Percentiles rank a stretch among this genome's conserved stretches.
Conservation (phyloP, 331 rosid genomes). For the Malus hybrid region DNA sequence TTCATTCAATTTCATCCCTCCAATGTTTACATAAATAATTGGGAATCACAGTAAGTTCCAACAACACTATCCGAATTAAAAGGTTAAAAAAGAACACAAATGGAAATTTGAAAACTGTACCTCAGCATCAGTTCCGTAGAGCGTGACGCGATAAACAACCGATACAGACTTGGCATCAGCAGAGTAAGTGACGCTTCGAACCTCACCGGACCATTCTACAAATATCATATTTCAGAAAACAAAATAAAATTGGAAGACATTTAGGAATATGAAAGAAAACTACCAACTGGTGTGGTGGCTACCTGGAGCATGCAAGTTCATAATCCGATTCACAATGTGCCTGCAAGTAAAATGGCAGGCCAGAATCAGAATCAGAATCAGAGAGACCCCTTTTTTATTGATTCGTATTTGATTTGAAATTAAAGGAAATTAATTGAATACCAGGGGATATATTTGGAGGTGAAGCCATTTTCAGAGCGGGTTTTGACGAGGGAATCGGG, state of each 20-base stretch:
- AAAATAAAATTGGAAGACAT: neutral
- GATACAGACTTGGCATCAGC: slow-evolving; percentile 64
- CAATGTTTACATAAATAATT: too few relatives aligned
- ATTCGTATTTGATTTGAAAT: neutral
- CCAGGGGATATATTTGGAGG: slow-evolving; percentile 72
- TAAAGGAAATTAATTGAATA: neutral
- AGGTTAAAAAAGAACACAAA: neutral
- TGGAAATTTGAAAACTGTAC: slow-evolving; percentile 15
- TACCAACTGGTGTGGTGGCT: neutral
- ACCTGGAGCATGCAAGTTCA: slow-evolving; percentile 84
- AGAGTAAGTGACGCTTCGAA: slow-evolving; percentile 55
- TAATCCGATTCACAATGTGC: slow-evolving; percentile 66
- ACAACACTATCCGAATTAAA: neutral
- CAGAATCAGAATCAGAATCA: neutral
- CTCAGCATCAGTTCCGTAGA: slow-evolving; percentile 91
- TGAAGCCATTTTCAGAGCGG: slow-evolving; percentile 49
- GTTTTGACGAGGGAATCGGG: slow-evolving; percentile 60
- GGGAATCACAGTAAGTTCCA: too few relatives aligned
- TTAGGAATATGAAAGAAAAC: neutral
- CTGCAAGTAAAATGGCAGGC: slow-evolving; percentile 16
- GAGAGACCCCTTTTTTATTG: neutral
- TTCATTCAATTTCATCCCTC: too few relatives aligned
- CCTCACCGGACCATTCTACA: slow-evolving; percentile 88
- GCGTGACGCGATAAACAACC: slow-evolving; percentile 78
- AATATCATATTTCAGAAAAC: neutral